These are phyloP conservation scores for Leccinum pellstonianum DNA, from an alignment of 768 basidiomycete species.

Conservation along the genomic window DNA sequence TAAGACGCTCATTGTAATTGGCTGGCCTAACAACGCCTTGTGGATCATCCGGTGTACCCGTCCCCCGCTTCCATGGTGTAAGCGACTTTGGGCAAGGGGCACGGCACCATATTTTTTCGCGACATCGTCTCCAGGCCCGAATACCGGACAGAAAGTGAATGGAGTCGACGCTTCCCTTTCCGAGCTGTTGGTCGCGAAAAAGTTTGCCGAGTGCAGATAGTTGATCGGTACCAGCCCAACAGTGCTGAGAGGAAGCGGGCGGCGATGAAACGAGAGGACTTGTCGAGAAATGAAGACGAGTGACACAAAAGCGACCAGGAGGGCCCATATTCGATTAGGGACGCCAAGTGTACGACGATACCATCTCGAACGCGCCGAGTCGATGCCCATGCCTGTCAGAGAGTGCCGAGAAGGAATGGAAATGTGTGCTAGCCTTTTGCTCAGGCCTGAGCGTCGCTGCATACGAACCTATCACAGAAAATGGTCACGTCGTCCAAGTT, in stretches of 20 bases:
- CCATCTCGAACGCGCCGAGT: constrained; percentile 51
- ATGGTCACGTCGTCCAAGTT: constrained; percentile 1
- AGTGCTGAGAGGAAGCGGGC: constrained; percentile 30
- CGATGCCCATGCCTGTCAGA: constrained; percentile 44
- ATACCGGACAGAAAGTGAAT: constrained; percentile 89
- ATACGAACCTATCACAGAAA: constrained; percentile 39
- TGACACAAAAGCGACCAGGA: constrained; percentile 53
- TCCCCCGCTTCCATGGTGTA: constrained; percentile 79
- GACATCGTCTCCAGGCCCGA: constrained; percentile 79
- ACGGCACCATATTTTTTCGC: constrained; percentile 76
- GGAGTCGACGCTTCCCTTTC: constrained; percentile 50
- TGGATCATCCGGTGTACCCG: constrained; percentile 80
- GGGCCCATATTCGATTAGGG: constrained; percentile 67
- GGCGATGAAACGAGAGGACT: constrained; percentile 41
- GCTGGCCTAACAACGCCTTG: constrained; percentile 79
- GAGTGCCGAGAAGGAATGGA: constrained; percentile 40
- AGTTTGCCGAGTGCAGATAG: constrained; percentile 64
- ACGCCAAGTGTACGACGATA: constrained; percentile 59
- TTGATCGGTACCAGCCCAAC: constrained; percentile 67
- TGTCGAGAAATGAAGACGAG: constrained; percentile 58
- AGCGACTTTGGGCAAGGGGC: constrained; percentile 67
- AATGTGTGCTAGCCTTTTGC: constrained; percentile 58
- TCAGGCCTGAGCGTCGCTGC: constrained; percentile 55
- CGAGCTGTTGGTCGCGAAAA: constrained; percentile 29
- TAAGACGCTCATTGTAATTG: constrained; percentile 85